Evolutionary conservation across 2,329 filamentous ascomycete species (phyloP).

Genomic region (Magnaporthiopsis incrustans): DNA sequence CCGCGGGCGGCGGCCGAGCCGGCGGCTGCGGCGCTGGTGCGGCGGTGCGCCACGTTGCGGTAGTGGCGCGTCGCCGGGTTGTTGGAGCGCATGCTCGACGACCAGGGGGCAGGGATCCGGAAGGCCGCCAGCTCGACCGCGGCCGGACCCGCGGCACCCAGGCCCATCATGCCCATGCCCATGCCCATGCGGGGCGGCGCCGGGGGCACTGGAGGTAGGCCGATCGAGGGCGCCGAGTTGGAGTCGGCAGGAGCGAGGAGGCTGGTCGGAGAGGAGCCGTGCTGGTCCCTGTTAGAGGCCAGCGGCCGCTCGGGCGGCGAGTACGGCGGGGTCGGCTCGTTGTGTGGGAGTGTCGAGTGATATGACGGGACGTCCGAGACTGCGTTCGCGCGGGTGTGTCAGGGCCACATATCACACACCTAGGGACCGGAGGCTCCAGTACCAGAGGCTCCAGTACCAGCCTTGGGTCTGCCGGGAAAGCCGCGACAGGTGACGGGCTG

Average conservation of each 20-base stretch:
- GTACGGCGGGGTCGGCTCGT: conserved; percentile 43
- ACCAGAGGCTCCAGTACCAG: too few relatives aligned
- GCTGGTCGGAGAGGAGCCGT: conserved; percentile 9
- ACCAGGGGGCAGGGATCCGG: conserved; percentile 46
- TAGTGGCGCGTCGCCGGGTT: conserved; percentile 53
- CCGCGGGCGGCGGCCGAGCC: conserved; percentile 17
- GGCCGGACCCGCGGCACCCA: too few relatives aligned
- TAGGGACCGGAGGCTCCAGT: too few relatives aligned
- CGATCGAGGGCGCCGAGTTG: conserved; percentile 22
- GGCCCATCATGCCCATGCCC: too few relatives aligned
- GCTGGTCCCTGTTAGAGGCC: conserved; percentile 8
- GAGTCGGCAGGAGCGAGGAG: conserved; percentile 8
- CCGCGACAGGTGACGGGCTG: background rate
- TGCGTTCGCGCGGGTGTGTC: conserved; percentile 17
- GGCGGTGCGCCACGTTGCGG: conserved; percentile 54
- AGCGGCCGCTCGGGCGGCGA: conserved; percentile 25
- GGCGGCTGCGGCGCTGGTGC: conserved; percentile 37
- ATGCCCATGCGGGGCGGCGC: conserved; percentile 20
- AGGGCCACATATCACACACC: too few relatives aligned
- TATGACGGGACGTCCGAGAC: conserved; percentile 60
- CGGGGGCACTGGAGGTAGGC: conserved; percentile 44
- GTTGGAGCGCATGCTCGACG: conserved; percentile 36
- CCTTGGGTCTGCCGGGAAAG: background rate
- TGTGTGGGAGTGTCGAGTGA: conserved; percentile 41
- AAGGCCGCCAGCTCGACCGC: conserved; percentile 42